Evolutionary conservation across 257 asterid species (phyloP), one percentile per base, ranked within the genome.

Genomic region (Przewalskia tangutica): DNA sequence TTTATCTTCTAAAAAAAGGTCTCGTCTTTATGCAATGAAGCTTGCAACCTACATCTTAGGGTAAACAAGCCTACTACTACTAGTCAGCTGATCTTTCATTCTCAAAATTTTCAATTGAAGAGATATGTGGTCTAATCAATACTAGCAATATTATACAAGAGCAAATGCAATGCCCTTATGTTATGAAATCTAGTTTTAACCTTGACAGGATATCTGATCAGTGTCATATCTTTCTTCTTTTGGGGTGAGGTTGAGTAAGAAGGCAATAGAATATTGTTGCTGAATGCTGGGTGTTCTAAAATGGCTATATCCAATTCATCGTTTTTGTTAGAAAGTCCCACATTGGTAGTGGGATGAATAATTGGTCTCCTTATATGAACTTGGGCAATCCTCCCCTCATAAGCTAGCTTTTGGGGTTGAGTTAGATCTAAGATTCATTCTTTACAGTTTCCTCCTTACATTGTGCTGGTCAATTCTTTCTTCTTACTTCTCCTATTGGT

Each of bases 401-500:
- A 27, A 27, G 32, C 32, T 27, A 27, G 32, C 32, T 27, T 27
- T 27, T 27, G 32, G 27, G 32, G 32, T 27, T 27, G 32, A 27
- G 32, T 27, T 27, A 2, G 32, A 2, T 2, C 32, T 1, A 27
- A 27, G 32, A 27, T 27, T 27, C 32, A 27, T 27, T 27, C 32
- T 27, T 27, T 27, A 27, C 32, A 27, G 32, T 27, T 27, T 27
- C 1, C 60, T 55, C 60, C 60, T 55, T 55, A 55, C 0, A 8
- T 4, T 16, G 9, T 55, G 60, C 9, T 55, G 59, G 18, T 55
- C 60, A 55, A 55, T 73, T 38, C 79, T 51, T 18, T 59, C 34
- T 83, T 58, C 86, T 81, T 16, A 83, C 77, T 77, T 6, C 84
- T 77, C 40, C 48, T 64, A 55, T 73, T 73, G 7, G 42, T 75